phyloP scores from a whole-genome alignment of 257 asterid genomes.

The Craterostigma plantagineum region DNA sequence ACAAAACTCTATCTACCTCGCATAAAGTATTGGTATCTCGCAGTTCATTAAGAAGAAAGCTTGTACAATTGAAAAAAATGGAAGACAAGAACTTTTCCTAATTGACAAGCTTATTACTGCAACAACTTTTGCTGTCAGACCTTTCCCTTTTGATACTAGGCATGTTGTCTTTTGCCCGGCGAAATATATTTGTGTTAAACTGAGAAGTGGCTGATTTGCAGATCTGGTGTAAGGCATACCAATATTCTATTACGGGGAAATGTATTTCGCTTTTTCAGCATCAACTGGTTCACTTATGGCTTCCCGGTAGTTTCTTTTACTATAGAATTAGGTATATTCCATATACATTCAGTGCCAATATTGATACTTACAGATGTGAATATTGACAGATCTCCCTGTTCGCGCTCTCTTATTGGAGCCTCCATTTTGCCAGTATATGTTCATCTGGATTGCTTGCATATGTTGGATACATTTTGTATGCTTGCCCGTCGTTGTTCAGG shows the following conservation, averaged over 20 bases:
- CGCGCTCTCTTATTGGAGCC: slow-evolving; percentile 93
- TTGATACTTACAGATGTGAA: slow-evolving; percentile 20
- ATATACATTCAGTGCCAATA: slow-evolving; percentile 8
- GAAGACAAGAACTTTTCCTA: no score
- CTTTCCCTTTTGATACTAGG: no score
- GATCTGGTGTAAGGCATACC: slow-evolving; percentile 97
- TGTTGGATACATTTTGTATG: slow-evolving; percentile 79
- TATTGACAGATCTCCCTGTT: slow-evolving; percentile 79
- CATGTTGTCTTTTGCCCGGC: no score
- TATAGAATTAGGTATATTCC: background rate
- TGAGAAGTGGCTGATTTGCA: slow-evolving; percentile 17
- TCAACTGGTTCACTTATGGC: slow-evolving; percentile 98
- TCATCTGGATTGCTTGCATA: slow-evolving; percentile 90
- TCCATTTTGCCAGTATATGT: slow-evolving; percentile 94
- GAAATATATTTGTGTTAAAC: background rate
- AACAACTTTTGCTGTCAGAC: no score
- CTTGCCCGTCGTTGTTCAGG: slow-evolving; percentile 79
- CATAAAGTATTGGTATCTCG: no score
- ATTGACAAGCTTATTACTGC: no score
- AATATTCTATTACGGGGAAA: slow-evolving; percentile 70
- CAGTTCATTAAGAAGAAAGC: no score
- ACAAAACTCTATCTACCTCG: no score
- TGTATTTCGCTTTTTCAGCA: slow-evolving; percentile 73
- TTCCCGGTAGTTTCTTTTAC: slow-evolving; percentile 38
- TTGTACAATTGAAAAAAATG: no score